Evolutionary conservation across 208 protist species (phyloP).

Genomic region (Phytomonas sp.): DNA sequence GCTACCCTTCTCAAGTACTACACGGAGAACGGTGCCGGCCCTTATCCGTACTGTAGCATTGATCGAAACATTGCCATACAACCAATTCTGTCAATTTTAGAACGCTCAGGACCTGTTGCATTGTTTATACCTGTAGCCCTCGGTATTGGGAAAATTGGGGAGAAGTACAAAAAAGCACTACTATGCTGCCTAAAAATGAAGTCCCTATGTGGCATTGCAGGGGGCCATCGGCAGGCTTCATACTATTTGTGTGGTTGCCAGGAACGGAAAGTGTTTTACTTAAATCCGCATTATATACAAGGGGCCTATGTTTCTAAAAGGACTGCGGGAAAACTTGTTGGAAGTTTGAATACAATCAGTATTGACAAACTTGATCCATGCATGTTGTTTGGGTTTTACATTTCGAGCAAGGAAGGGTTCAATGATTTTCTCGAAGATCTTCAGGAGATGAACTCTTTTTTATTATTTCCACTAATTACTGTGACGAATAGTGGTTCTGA

Average conservation of each 20-base stretch:
- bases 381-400: constrained; percentile 62
- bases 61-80: constrained; percentile 23
- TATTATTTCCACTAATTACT: constrained; percentile 46
- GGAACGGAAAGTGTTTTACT: constrained; percentile 32
- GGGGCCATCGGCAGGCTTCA: constrained; percentile 31
- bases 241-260: constrained; percentile 64
- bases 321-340: constrained; percentile 12
- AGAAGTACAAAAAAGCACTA: constrained; percentile 34
- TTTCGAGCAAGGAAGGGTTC: constrained; percentile 29
- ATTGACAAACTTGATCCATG: constrained; percentile 24
- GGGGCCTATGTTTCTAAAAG: constrained; percentile 35
- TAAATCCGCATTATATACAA: constrained; percentile 75
- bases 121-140: constrained; percentile 57
- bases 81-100: constrained; percentile 17
- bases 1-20: constrained; percentile 16
- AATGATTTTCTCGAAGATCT: constrained; percentile 30
- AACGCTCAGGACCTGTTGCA: constrained; percentile 21
- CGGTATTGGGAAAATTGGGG: constrained; percentile 33
- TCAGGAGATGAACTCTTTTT: constrained; percentile 18
- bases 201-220: constrained; percentile 46
- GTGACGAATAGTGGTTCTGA: constrained; percentile 1
- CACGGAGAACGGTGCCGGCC: constrained; percentile 17
- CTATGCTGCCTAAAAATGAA: constrained; percentile 36
- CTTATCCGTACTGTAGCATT: constrained; percentile 22
- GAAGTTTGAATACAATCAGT: constrained; percentile 9